Evolutionary conservation across 345 rosid genomes (phyloP), one percentile per base, ranked within the genome.

Genomic region (Jatropha curcas): DNA sequence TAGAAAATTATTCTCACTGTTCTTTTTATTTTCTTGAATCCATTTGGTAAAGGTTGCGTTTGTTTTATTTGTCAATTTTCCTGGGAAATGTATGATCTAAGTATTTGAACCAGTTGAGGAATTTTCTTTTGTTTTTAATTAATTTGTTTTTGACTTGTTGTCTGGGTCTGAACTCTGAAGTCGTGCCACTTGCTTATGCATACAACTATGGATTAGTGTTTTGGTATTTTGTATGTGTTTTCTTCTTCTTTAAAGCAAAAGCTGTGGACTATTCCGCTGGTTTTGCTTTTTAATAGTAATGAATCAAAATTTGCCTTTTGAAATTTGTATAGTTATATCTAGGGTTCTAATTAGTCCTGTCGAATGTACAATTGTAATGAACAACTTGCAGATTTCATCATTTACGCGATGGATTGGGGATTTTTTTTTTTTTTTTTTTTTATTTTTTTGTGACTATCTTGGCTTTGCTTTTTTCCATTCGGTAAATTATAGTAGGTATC

Each of bases 81-180:
- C 33, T 60, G 56, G 70, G 30, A 71, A 41, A 71, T 7, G 59
- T 64, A 24, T 25, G 65, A 58, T 74, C 67, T 64, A 41, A 50
- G 64, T 37, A 9, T 37, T 30, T 46, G 19, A 31, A 53, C 52
- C 68, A 53, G 45, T 14, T 71, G 66, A 48, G 73, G 45, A 43
- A 58, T 46, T 67, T 65, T 45, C 19, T 55, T 1, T 75, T 65
- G 63, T 46, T 22, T 4, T 35, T 0, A 39, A 7, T 41, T 41
- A 7, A 0, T 37, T 52, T 65, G 20, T 55, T 22, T 2, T 28
- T 30, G 60, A 14, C 27, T 20, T 60, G 13, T 4, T 48, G 34
- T 34, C 8, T 19, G 22, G 33, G 34, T 8, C 20, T 51, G 4
- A 53, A 53, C 24, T 8, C 20, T 51, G 4, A 53, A 53, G 41